phyloP scores from a whole-genome alignment of 768 basidiomycete genomes.

The Lactarius quietus region DNA sequence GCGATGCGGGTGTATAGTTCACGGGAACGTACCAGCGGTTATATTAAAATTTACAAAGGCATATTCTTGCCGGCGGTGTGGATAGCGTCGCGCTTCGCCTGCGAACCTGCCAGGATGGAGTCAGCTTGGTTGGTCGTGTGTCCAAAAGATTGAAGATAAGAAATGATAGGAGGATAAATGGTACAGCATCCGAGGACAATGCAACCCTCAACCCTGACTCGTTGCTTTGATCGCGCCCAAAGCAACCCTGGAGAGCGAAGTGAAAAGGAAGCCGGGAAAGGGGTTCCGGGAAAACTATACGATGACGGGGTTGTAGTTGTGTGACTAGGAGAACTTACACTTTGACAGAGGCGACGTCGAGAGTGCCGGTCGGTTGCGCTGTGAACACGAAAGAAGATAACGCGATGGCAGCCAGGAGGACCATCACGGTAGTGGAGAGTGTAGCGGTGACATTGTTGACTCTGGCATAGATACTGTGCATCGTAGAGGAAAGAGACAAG shows the following conservation, averaged over 20 bases:
- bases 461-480: conserved; percentile 70
- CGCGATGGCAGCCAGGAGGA: conserved; percentile 63
- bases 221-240: neutral
- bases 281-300: neutral
- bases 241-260: neutral
- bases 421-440: conserved; percentile 73
- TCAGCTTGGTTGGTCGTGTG: conserved; percentile 4
- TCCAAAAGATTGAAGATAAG: neutral
- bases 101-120: conserved; percentile 19
- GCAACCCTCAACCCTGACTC: conserved; percentile 11
- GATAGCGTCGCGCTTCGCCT: conserved; percentile 42
- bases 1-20: neutral
- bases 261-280: neutral
- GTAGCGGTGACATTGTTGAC: conserved; percentile 72
- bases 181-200: neutral
- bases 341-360: conserved; percentile 64
- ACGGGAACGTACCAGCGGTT: conserved; percentile 57
- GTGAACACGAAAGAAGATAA: conserved; percentile 67
- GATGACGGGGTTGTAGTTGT: neutral
- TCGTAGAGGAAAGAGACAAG: conserved; percentile 29
- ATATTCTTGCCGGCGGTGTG: conserved; percentile 64
- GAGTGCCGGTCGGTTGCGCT: conserved; percentile 51
- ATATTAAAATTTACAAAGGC: conserved; percentile 81
- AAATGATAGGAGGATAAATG: neutral
- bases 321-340: conserved; percentile 50